Percentiles rank a stretch among this genome's conserved stretches.
phyloP scores from a whole-genome alignment of 2,329 filamentous ascomycete species.

The Botryotinia globosa region DNA sequence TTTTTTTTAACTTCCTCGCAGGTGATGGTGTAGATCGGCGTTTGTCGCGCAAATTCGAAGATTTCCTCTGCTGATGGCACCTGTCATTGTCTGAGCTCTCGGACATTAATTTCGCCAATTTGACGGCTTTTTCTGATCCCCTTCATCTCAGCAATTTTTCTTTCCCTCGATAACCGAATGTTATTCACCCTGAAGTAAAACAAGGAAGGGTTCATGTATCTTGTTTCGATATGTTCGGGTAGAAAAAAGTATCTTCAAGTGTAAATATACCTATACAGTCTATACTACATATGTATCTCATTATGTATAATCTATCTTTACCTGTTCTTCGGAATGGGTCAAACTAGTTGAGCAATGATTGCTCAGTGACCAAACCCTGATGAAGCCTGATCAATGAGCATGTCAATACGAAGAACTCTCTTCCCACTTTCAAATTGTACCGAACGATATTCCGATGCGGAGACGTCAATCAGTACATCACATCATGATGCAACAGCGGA shows the following conservation, averaged over 20 bases:
- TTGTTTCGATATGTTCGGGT: background rate
- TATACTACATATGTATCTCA: background rate
- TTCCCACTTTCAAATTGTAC: background rate
- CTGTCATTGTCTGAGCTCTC: slow-evolving; percentile 11
- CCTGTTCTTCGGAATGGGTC: background rate
- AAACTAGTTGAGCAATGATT: background rate
- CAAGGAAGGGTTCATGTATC: slow-evolving; percentile 5
- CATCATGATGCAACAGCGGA: slow-evolving; percentile 14
- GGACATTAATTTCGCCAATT: slow-evolving; percentile 9
- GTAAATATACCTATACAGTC: background rate
- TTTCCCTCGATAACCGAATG: slow-evolving; percentile 11
- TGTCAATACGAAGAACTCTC: background rate
- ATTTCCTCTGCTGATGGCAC: slow-evolving; percentile 1
- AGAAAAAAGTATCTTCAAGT: background rate
- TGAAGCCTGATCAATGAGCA: background rate
- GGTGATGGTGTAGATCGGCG: background rate
- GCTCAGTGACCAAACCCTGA: background rate
- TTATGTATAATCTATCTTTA: background rate
- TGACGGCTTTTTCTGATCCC: background rate
- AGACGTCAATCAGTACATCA: slow-evolving; percentile 3
- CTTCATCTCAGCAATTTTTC: background rate
- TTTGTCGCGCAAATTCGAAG: slow-evolving; percentile 10
- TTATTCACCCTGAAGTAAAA: background rate
- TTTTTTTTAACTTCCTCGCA: background rate
- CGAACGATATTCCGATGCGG: slow-evolving; percentile 10